phyloP scores from a whole-genome alignment of 805 yeast genomes.

The Starmerella vaccinii region DNA sequence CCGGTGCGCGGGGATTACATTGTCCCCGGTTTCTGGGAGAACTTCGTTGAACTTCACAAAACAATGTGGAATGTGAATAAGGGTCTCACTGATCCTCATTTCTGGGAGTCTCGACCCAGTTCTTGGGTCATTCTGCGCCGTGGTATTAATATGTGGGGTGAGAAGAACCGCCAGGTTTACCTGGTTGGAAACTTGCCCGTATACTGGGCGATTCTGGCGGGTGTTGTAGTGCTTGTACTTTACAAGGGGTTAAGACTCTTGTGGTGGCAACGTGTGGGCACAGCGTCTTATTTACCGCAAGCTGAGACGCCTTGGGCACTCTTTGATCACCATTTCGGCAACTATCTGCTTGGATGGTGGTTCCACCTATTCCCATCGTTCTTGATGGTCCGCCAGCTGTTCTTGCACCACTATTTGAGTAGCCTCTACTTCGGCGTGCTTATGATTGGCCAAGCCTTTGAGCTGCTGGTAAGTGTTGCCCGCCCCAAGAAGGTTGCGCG shows the following conservation, averaged over 20 bases:
- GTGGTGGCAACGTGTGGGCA: slow-evolving; percentile 34
- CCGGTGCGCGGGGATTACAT: slow-evolving; percentile 32
- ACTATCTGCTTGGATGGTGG: slow-evolving; percentile 46
- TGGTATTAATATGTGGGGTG: slow-evolving; percentile 52
- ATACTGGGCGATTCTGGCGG: slow-evolving; percentile 40
- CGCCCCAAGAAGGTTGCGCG: slow-evolving; percentile 24
- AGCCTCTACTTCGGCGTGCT: slow-evolving; percentile 80
- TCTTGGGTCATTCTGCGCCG: slow-evolving; percentile 53
- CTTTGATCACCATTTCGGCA: slow-evolving; percentile 34
- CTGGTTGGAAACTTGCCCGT: slow-evolving; percentile 54
- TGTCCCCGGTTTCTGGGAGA: slow-evolving; percentile 38
- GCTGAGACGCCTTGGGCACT: slow-evolving; percentile 26
- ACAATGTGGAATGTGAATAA: slow-evolving; percentile 45
- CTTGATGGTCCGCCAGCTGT: slow-evolving; percentile 85
- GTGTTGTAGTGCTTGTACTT: slow-evolving; percentile 27
- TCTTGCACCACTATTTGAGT: slow-evolving; percentile 88
- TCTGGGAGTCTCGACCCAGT: slow-evolving; percentile 44
- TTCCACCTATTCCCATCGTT: slow-evolving; percentile 51
- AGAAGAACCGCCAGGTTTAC: slow-evolving; percentile 41
- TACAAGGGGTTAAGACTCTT: slow-evolving; percentile 28
- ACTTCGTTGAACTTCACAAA: slow-evolving; percentile 46
- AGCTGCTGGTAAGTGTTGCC: slow-evolving; percentile 27
- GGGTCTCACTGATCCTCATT: slow-evolving; percentile 40
- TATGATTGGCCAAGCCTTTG: slow-evolving; percentile 53
- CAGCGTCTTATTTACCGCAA: slow-evolving; percentile 7